A percentile compares a stretch with the other conserved stretches of the same genome.
Evolutionary conservation across 78 protist species (phyloP).

Genomic region (Monosiga brevicollis): DNA sequence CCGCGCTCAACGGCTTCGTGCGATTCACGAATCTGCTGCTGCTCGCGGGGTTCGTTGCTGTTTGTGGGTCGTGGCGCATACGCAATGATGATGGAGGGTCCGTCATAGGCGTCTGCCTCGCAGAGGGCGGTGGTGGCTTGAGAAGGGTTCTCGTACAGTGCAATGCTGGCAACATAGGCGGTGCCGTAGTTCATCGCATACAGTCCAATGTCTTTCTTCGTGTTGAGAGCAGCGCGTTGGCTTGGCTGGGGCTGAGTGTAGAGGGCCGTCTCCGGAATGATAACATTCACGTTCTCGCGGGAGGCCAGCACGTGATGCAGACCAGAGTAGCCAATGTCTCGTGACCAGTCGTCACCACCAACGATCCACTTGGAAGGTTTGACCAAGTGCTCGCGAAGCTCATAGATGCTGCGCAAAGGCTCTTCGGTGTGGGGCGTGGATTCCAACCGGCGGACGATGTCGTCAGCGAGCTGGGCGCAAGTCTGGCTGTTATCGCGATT

Average conservation of each 20-base stretch:
- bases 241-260: constrained; percentile 56
- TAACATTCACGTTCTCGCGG: constrained; percentile 60
- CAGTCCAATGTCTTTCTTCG: constrained; percentile 65
- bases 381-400: not conserved
- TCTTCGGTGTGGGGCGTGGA: not conserved
- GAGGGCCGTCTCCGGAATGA: constrained; percentile 67
- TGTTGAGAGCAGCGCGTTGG: constrained; percentile 41
- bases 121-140: constrained; percentile 25
- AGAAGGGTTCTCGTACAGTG: constrained; percentile 27
- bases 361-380: constrained; percentile 46
- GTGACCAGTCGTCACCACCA: constrained; percentile 80
- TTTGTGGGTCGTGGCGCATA: constrained; percentile 9
- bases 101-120: constrained; percentile 49
- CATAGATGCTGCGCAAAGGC: not conserved
- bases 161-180: constrained; percentile 69
- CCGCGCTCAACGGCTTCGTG: constrained; percentile 59
- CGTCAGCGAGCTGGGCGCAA: not conserved
- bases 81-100: constrained; percentile 34
- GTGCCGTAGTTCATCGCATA: constrained; percentile 64
- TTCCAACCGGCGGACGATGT: not conserved
- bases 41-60: not conserved
- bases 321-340: constrained; percentile 65
- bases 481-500: not conserved
- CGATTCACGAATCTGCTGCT: not conserved
- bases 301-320: constrained; percentile 67